Conservation (phyloP, 2,329 filamentous ascomycete genomes). For the Penicillium sp. region DNA sequence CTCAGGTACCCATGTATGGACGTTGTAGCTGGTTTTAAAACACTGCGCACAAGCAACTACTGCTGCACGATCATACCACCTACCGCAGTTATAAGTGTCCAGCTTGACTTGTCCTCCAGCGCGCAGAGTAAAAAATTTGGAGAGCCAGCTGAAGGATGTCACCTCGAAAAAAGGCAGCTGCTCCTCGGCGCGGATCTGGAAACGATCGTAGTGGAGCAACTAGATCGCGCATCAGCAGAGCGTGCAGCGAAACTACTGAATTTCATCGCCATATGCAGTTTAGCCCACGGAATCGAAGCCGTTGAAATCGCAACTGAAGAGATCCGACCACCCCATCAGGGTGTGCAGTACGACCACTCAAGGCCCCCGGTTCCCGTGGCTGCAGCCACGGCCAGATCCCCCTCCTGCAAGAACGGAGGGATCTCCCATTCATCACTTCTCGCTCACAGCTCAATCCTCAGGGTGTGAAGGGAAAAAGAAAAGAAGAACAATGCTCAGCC, state of each 20-base stretch:
- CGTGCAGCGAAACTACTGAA: constrained; percentile 12
- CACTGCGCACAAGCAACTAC: background rate
- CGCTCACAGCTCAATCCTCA: background rate
- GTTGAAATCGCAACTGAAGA: constrained; percentile 28
- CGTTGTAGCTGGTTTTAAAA: background rate
- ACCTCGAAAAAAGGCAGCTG: constrained; percentile 6
- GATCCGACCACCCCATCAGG: constrained; percentile 25
- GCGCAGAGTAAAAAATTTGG: background rate
- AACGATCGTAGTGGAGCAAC: constrained; percentile 30
- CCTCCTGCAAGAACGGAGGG: constrained; percentile 23
- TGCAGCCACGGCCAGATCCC: constrained; percentile 27
- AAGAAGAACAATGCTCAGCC: background rate
- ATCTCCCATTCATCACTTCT: constrained; percentile 5
- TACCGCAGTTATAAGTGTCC: background rate
- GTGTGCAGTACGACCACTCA: constrained; percentile 18
- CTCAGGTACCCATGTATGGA: background rate
- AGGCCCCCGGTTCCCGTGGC: constrained; percentile 9
- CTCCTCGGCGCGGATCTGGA: constrained; percentile 28
- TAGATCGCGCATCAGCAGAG: constrained; percentile 26
- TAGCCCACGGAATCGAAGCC: constrained; percentile 21
- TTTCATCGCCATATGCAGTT: constrained; percentile 20
- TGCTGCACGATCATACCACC: background rate
- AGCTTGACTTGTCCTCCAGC: background rate
- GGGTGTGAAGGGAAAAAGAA: background rate
- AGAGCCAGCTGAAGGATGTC: background rate